phyloP scores from a whole-genome alignment of 768 basidiomycete species.

The Hericium alpestre region DNA sequence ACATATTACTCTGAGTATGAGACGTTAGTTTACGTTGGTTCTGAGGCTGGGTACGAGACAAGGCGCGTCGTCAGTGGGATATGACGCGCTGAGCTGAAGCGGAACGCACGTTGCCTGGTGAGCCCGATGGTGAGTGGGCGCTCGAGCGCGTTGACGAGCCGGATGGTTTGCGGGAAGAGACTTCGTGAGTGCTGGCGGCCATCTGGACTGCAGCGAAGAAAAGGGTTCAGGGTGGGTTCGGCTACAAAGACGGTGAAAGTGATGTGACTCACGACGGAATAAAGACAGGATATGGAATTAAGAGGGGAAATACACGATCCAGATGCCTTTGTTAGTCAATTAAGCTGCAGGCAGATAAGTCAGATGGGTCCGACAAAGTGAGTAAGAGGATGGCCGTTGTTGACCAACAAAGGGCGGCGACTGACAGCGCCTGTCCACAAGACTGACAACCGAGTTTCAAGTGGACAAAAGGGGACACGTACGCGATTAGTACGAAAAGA shows the following conservation, averaged over 20 bases:
- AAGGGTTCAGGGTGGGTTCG: background rate
- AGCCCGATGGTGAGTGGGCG: conserved; percentile 50
- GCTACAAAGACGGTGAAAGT: background rate
- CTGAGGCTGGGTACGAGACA: conserved; percentile 21
- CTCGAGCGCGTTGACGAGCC: conserved; percentile 58
- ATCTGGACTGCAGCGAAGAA: conserved; percentile 8
- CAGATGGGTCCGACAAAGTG: background rate
- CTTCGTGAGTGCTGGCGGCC: conserved; percentile 23
- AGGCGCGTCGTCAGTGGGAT: conserved; percentile 4
- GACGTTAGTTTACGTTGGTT: conserved; percentile 37
- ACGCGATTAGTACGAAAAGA: background rate
- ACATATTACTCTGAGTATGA: conserved; percentile 34
- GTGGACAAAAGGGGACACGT: conserved; percentile 13
- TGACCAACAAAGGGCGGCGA: background rate
- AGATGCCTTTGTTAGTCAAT: background rate
- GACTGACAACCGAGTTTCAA: conserved; percentile 1
- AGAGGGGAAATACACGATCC: background rate
- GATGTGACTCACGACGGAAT: background rate
- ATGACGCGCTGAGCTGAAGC: conserved; percentile 1
- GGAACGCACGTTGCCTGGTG: conserved; percentile 45
- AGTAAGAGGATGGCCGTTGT: background rate
- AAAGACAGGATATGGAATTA: background rate
- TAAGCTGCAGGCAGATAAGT: background rate
- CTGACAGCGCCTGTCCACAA: background rate
- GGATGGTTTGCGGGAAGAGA: conserved; percentile 50